Evolutionary conservation across 2,329 filamentous ascomycete genomes (phyloP).

Genomic region (Colletotrichum camelliae): DNA sequence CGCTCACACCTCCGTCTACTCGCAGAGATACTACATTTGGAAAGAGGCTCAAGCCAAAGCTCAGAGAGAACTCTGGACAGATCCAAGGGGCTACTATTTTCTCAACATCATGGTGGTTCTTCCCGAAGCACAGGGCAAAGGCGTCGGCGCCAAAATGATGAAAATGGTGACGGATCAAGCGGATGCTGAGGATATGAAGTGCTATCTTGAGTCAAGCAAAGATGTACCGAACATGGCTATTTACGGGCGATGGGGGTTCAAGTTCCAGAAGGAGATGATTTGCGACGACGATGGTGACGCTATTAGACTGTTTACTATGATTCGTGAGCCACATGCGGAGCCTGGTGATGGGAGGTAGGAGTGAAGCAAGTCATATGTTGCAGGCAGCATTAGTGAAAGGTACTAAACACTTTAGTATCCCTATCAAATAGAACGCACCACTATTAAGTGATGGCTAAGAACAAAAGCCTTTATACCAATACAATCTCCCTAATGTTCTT

Average conservation of each 20-base stretch:
- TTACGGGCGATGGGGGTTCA: conserved; percentile 74
- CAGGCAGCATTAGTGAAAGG: too few species aligned
- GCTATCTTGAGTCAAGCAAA: conserved; percentile 75
- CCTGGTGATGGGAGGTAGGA: conserved; percentile 1
- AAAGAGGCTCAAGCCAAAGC: conserved; percentile 68
- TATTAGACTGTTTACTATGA: conserved; percentile 58
- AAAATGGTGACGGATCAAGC: conserved; percentile 66
- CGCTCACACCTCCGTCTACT: neutral
- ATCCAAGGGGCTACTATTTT: conserved; percentile 74
- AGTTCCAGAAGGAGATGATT: conserved; percentile 67
- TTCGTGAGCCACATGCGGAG: conserved; percentile 40
- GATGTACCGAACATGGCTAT: conserved; percentile 73
- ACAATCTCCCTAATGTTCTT: too few species aligned
- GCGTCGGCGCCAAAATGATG: conserved; percentile 70
- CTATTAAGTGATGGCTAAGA: too few species aligned
- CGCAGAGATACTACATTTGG: conserved; percentile 73
- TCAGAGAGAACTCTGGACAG: conserved; percentile 68
- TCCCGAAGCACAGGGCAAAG: conserved; percentile 68
- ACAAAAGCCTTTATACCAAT: too few species aligned
- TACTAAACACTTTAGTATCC: too few species aligned
- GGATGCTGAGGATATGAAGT: conserved; percentile 67
- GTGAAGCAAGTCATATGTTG: too few species aligned
- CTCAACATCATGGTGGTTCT: conserved; percentile 77
- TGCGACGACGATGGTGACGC: conserved; percentile 67
- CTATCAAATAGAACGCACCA: too few species aligned